Evolutionary conservation across 140 eudicot species (phyloP), one percentile per base, ranked within the genome.

Genomic region (Senecio squalidus): DNA sequence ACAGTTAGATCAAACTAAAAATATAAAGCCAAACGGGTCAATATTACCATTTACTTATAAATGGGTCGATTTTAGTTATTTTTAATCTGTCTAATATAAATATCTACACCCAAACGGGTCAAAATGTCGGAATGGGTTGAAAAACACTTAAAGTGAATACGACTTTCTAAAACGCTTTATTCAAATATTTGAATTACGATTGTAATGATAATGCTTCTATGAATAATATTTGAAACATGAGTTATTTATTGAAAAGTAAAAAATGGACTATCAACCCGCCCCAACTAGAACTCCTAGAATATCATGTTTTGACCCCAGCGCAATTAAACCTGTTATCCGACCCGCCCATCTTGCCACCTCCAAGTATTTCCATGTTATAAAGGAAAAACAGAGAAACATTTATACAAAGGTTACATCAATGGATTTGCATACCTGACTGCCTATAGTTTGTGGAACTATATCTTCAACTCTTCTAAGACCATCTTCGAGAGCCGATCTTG

Each of bases 381-480:
- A n/a, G n/a, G n/a, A n/a, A 34, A 56, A 18, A 34, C 4, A 8
- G 13, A n/a, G 7, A 20, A 36, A 36, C 14, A 36, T 9, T 5
- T 8, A 44, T 24, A 20, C 39, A n/a, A 30, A 54, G 39, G 9
- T 36, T 18, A 18, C 41, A n/a, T n/a, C n/a, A n/a, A n/a, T n/a
- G 31, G 51, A 3, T 36, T 49, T 20, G 55, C 74, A 59, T 77
- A 92, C 98, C 98, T 92, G 96, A 79, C 76, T 75, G 47, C 95
- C 95, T 61, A 87, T 87, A 27, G 86, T 50, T 77, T 84, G 95
- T 8, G 96, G 95, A 68, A 87, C 98, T 74, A 92, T 83, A 71
- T 87, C 89, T 76, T 92, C 94, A 49, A 92, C 98, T 58, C 89
- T 88, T 39, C 70, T 78, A 26, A 92, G 84, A 76, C 96, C 78